Percentiles rank a stretch among this genome's conserved stretches.
Evolutionary conservation across 345 rosid genomes (phyloP).

Genomic region (Brassica carinata): DNA sequence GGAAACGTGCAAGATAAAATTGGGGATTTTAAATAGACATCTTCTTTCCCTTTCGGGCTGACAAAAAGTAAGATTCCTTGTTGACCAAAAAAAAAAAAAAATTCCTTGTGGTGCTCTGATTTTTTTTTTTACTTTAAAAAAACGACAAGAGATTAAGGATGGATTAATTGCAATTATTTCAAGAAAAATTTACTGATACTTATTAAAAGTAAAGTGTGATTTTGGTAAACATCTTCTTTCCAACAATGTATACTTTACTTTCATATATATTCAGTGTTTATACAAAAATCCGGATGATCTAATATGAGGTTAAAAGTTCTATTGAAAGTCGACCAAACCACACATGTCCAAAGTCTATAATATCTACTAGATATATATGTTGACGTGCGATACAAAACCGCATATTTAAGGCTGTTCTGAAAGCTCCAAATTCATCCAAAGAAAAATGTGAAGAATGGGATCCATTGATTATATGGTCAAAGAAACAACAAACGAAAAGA

Average conservation of each 20-base stretch:
- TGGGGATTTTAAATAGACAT: neutral
- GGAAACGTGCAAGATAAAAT: conserved; percentile 20
- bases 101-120: conserved; percentile 31
- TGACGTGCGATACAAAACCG: conserved; percentile 23
- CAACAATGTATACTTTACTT: neutral
- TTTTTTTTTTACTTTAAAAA: neutral
- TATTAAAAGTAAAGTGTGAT: neutral
- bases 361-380: conserved; percentile 12
- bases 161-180: neutral
- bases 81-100: too few relatives aligned
- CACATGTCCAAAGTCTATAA: neutral
- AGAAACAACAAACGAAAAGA: conserved; percentile 33
- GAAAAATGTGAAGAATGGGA: conserved; percentile 30
- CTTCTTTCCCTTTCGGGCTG: conserved; percentile 11
- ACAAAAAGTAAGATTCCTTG: conserved; percentile 32
- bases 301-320: neutral
- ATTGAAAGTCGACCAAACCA: neutral
- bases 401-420: conserved; percentile 15
- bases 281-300: neutral
- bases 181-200: neutral
- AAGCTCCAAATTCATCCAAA: conserved; percentile 23
- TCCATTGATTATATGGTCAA: conserved; percentile 40
- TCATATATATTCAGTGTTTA: neutral
- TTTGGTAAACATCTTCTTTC: neutral
- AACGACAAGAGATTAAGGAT: neutral